Evolutionary conservation across 345 rosid species (phyloP), one percentile per base, ranked within the genome.

Genomic region (Eutrema japonicum): DNA sequence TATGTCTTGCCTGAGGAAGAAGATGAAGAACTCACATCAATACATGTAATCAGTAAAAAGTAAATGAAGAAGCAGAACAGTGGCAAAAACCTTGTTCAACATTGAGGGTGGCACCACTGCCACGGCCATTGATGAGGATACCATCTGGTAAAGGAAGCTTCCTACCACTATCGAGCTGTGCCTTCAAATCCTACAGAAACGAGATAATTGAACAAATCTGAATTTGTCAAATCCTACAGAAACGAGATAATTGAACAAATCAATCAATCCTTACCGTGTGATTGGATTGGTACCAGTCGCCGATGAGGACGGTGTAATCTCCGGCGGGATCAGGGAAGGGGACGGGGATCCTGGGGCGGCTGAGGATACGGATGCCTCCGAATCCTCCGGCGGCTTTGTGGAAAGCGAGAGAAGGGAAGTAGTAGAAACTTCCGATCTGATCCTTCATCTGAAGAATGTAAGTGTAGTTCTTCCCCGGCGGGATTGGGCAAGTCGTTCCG

Each of bases 401-500:
- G 81, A 89, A 89, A 11, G 65, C 87, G 14, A 89, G 87, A 18
- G 92, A 89, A 10, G 95, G 95, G 79, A 85, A 89, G 79, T 89
- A 89, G 78, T 72, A 89, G 83, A 78, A 89, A 68, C 89, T 89
- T 16, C 95, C 95, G 9, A 89, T 89, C 52, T 89, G 95, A 56
- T 89, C 95, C 68, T 89, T 89, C 32, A 87, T 79, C 82, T 89
- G 95, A 65, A 89, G 64, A 10, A 80, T 80, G 86, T 89, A 92
- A 7, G 98, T 92, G 78, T 81, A 92, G 80, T 92, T 92, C 74
- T 72, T 73, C 5, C 98, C 92, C 0, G 98, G 94, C 42, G 98
- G 98, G 29, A 92, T 92, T 3, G 98, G 98, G 32, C 98, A 92
- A 0, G 98, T 89, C 4, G 98, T 92, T 55, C 98, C 98, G 42